Evolutionary conservation across 495 filamentous ascomycete genomes (phyloP), one percentile per base, ranked within the genome.

Genomic region (Hypoxylon lienhwacheense): DNA sequence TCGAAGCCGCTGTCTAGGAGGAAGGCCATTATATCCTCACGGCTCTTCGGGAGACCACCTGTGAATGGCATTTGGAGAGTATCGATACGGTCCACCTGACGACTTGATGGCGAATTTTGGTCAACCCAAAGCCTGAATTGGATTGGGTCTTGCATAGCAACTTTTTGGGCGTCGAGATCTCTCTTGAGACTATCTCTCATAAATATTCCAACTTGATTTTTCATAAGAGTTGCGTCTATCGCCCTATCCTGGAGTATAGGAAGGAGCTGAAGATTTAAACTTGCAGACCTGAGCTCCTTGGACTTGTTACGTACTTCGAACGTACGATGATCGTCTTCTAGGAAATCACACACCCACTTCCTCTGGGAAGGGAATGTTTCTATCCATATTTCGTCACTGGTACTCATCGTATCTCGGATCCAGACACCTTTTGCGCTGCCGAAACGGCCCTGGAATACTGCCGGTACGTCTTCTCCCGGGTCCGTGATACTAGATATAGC

Each of bases 391-490:
- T 74, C 64, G 24, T 68, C 63, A 5, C 46, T 56, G 2, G 65
- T 64, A 50, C 78, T 73, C 5, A 47, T 70, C 6, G 74, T 74
- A 55, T 86, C 83, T 11, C 92, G 76, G 70, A 91, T 82, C 91
- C 92, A 97, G 31, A 97, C 71, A 2, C 93, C 93, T 68, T 97
- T 97, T 1, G 89, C 88, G 4, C 87, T 84, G 2, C 85, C 87
- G 53, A 97, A 83, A 31, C 92, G 77, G 7, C 77, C 92, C 70
- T 97, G 92, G 42, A 95, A 86, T 5, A 77, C 81, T 47, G 85
- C 86, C 0, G 91, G 90, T 0, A 85, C 77, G 31, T 77, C 74
- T 2, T 73, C 59, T 2, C 72, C 59, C 4, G 90, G 73, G 0
- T 81, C 81, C 24, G 91, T 73, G 1, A 64, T 59, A 25, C 84